Evolutionary conservation across 148 eudicot genomes (phyloP).

Genomic region (Rhododendron vialii): DNA sequence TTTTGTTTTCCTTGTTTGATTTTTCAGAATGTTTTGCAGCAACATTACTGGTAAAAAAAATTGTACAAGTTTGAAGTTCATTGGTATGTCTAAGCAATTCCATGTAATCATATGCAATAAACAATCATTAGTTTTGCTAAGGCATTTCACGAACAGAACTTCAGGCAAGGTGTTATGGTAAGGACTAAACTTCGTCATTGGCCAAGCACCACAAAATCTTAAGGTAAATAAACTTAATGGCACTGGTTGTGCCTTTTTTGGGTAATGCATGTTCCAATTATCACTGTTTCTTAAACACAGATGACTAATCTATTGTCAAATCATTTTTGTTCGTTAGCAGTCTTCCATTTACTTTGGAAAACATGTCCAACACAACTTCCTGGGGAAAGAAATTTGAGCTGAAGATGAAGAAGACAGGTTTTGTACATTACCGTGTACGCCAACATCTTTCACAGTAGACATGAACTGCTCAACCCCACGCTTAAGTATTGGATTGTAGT

Average conservation of each 20-base stretch:
- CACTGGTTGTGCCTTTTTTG: background rate
- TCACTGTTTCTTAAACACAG: background rate
- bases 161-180: background rate
- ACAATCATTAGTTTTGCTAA: background rate
- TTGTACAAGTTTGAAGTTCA: background rate
- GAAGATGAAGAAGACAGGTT: background rate
- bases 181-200: background rate
- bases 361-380: background rate
- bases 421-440: slow-evolving; percentile 68
- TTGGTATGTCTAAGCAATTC: background rate
- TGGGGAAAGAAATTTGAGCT: background rate
- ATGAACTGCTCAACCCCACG: slow-evolving; percentile 81
- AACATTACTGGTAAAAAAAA: background rate
- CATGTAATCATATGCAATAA: background rate
- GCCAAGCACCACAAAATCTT: background rate
- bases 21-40: background rate
- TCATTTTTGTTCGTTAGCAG: background rate
- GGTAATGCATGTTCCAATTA: background rate
- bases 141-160: background rate
- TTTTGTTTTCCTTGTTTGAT: background rate
- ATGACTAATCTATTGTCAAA: background rate
- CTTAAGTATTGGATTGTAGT: slow-evolving; percentile 91
- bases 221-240: background rate
- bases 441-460: slow-evolving; percentile 71
- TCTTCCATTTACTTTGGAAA: background rate